These are phyloP conservation scores for Candolleomyces aberdarensis DNA, from an alignment of 768 basidiomycete genomes.

Conservation along the genomic window DNA sequence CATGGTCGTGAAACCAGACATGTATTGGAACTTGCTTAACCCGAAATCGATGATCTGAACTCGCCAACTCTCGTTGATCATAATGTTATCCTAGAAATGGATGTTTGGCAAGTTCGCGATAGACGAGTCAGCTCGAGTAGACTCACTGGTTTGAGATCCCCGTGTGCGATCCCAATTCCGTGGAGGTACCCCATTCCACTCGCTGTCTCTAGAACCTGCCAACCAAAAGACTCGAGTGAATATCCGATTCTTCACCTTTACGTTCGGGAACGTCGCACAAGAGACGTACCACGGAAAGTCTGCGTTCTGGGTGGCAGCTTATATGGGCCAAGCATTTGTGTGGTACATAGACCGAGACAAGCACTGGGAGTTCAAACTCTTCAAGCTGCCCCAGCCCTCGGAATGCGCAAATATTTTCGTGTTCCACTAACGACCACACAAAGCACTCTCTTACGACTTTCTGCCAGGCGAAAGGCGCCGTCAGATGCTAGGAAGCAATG, in stretches of 20 bases:
- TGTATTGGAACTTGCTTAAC: neutral
- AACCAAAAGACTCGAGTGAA: neutral
- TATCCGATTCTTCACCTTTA: no score
- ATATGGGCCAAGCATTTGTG: neutral
- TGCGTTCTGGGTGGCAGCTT: neutral
- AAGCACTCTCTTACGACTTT: neutral
- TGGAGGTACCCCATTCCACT: neutral
- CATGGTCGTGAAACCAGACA: neutral
- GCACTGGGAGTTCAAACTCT: neutral
- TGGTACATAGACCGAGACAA: neutral
- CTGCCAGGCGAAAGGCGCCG: neutral
- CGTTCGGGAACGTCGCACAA: neutral
- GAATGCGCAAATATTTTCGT: neutral
- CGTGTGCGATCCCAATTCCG: neutral
- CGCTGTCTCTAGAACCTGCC: neutral
- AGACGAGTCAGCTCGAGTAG: neutral
- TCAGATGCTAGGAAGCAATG: no score
- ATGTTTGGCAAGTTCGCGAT: neutral
- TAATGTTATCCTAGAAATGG: neutral
- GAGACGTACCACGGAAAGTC: neutral
- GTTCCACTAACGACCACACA: neutral
- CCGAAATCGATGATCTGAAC: neutral
- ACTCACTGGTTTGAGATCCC: neutral
- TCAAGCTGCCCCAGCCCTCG: neutral
- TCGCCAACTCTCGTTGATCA: neutral